Evolutionary conservation across 331 rosid species (phyloP).

Genomic region (Rhamnella rubrinervis): DNA sequence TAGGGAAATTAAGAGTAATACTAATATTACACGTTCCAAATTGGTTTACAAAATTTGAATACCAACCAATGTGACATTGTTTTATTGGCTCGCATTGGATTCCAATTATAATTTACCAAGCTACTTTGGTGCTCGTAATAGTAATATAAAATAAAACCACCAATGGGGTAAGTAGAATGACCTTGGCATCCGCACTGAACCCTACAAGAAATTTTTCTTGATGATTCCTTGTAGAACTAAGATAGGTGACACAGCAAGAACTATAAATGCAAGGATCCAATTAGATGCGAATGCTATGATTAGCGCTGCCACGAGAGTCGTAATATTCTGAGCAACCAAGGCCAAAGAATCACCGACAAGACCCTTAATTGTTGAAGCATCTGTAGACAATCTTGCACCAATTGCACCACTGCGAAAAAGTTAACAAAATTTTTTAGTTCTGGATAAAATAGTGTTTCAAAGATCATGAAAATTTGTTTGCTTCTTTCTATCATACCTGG

Average conservation of each 20-base stretch:
- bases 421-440: too few species aligned
- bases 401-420: constrained; percentile 47
- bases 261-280: constrained; percentile 48
- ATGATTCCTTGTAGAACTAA: constrained; percentile 39
- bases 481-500: too few species aligned
- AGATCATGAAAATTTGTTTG: too few species aligned
- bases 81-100: neutral
- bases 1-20: too few species aligned
- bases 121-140: neutral
- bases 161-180: constrained; percentile 12
- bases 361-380: constrained; percentile 65
- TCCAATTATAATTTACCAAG: neutral
- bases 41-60: too few species aligned
- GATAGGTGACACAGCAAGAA: constrained; percentile 48
- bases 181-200: constrained; percentile 65
- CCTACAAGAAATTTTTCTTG: constrained; percentile 52
- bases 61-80: too few species aligned
- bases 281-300: constrained; percentile 55
- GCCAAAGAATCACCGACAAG: constrained; percentile 79
- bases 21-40: too few species aligned
- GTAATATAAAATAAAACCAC: neutral
- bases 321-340: constrained; percentile 45
- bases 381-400: constrained; percentile 78
- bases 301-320: constrained; percentile 46
- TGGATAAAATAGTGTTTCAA: too few species aligned